Conservation (phyloP, 345 rosid genomes). For the Ricinus communis region DNA sequence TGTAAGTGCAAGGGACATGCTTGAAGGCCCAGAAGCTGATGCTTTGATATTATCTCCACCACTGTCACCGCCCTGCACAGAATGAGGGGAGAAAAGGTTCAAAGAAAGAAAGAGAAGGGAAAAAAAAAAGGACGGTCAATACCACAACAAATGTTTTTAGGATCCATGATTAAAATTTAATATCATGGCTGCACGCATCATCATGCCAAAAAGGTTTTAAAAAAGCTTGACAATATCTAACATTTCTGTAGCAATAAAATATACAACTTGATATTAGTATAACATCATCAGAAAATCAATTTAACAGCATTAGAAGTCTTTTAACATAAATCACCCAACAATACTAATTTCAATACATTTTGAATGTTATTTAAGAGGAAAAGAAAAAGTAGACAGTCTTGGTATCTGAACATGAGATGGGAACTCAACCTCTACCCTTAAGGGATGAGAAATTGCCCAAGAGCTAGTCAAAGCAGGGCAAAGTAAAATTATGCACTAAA, state of each 20-base stretch:
- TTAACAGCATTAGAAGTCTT: background rate
- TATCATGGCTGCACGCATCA: background rate
- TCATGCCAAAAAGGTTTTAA: no score
- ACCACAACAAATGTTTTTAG: no score
- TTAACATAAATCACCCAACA: background rate
- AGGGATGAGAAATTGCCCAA: background rate
- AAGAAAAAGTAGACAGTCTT: no score
- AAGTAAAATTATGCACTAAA: background rate
- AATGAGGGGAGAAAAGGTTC: background rate
- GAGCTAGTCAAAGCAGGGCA: background rate
- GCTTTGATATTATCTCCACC: background rate
- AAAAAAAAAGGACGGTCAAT: background rate
- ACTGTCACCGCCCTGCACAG: background rate
- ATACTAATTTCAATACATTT: background rate
- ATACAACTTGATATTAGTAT: background rate
- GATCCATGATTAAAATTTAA: background rate
- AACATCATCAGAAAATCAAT: background rate
- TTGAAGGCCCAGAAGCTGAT: slow-evolving; percentile 18
- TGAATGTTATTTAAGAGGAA: background rate
- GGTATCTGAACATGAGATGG: background rate
- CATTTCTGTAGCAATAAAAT: background rate
- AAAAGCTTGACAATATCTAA: background rate
- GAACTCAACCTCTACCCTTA: background rate
- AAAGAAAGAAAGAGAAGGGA: background rate
- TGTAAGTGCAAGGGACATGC: background rate